Conservation (phyloP, 2,329 filamentous ascomycete genomes). For the Fusarium sp. region DNA sequence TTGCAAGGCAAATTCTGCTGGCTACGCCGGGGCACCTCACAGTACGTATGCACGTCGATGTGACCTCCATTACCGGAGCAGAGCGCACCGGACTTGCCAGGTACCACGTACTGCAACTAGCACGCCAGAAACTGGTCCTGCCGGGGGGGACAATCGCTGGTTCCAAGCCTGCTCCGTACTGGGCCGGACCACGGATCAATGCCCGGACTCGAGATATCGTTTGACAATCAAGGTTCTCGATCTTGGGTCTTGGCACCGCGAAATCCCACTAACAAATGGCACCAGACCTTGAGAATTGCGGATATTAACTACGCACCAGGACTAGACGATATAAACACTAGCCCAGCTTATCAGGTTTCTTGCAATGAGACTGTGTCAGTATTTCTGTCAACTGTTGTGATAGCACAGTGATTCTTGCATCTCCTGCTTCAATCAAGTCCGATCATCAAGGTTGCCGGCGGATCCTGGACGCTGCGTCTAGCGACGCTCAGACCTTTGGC, state of each 20-base stretch:
- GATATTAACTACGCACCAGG: background rate
- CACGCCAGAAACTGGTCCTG: background rate
- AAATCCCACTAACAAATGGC: slow-evolving; percentile 13
- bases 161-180: background rate
- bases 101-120: background rate
- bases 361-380: background rate
- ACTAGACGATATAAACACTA: background rate
- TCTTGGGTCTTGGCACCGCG: background rate
- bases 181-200: background rate
- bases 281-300: background rate
- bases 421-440: background rate
- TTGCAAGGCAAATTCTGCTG: background rate
- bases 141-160: background rate
- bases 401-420: background rate
- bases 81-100: background rate
- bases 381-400: background rate
- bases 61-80: background rate
- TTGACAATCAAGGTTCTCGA: slow-evolving; percentile 11
- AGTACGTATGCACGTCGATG: background rate
- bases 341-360: background rate
- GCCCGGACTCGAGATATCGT: background rate
- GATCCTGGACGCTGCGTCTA: slow-evolving; percentile 27
- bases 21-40: background rate
- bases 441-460: slow-evolving; percentile 37
- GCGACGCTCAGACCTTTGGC: slow-evolving; percentile 34